Evolutionary conservation across 805 yeast genomes (phyloP).

Genomic region (Saccharomyces cerevisiae): DNA sequence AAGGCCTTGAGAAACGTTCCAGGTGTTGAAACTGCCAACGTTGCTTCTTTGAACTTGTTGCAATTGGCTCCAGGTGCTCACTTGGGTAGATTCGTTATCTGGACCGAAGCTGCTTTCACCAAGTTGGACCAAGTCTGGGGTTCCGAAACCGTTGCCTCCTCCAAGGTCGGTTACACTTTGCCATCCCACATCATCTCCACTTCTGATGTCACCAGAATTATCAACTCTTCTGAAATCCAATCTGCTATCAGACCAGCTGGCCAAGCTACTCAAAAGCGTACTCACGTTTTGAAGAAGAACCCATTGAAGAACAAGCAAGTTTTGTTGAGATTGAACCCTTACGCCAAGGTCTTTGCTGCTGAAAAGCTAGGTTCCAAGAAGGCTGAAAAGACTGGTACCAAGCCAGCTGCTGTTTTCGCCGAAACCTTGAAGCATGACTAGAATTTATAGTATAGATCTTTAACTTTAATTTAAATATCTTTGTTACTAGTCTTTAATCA

Average conservation of each 20-base stretch:
- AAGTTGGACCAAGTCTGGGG: conserved; percentile 96
- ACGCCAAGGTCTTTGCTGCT: conserved; percentile 94
- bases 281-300: conserved; percentile 96
- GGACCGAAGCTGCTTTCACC: conserved; percentile 98
- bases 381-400: conserved; percentile 56
- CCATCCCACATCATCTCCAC: conserved; percentile 92
- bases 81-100: conserved; percentile 98
- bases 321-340: conserved; percentile 96
- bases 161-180: conserved; percentile 83
- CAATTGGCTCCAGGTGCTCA: conserved; percentile 99
- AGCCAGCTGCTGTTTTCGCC: conserved; percentile 65
- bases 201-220: conserved; percentile 93
- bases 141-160: conserved; percentile 73
- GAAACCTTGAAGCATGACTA: conserved; percentile 59
- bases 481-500: not conserved
- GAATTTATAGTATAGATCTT: conserved; percentile 14
- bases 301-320: conserved; percentile 99
- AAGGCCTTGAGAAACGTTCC: conserved; percentile 99
- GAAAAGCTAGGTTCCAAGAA: conserved; percentile 82
- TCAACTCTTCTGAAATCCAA: conserved; percentile 99
- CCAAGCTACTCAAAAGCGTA: conserved; percentile 85
- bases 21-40: conserved; percentile 97
- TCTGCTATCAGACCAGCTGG: conserved; percentile 95
- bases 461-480: not conserved
- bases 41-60: conserved; percentile 84